Evolutionary conservation across 768 basidiomycete species (phyloP).

Genomic region (Boletus edulis): DNA sequence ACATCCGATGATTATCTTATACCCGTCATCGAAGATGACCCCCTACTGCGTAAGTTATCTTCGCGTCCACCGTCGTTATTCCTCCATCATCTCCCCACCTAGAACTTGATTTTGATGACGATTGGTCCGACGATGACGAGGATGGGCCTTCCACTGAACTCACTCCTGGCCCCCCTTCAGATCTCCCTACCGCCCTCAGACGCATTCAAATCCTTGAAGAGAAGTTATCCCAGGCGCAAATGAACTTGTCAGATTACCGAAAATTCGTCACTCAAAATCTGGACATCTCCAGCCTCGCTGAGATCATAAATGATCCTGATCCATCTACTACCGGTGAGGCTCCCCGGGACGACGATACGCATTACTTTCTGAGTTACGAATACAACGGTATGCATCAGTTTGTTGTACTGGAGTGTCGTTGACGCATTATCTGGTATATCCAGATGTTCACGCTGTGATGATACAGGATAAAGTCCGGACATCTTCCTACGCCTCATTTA

Average conservation of each 20-base stretch:
- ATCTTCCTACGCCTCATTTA: constrained; percentile 89
- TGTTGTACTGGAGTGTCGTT: background rate
- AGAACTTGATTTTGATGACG: constrained; percentile 67
- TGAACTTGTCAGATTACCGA: constrained; percentile 63
- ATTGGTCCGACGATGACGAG: constrained; percentile 66
- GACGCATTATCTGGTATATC: background rate
- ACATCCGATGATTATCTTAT: constrained; percentile 75
- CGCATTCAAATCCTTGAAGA: constrained; percentile 59
- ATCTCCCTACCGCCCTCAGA: constrained; percentile 35
- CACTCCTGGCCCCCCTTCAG: constrained; percentile 20
- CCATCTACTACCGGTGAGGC: constrained; percentile 21
- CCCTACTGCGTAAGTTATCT: constrained; percentile 71
- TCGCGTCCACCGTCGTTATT: background rate
- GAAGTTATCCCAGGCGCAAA: constrained; percentile 56
- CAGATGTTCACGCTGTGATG: constrained; percentile 96
- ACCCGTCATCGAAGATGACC: constrained; percentile 83
- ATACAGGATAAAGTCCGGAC: constrained; percentile 94
- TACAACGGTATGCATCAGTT: constrained; percentile 62
- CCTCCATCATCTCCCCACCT: background rate
- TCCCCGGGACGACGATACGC: constrained; percentile 80
- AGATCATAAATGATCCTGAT: constrained; percentile 39
- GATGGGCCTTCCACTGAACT: background rate
- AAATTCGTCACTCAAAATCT: constrained; percentile 53
- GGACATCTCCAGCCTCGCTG: constrained; percentile 43
- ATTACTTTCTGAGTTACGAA: constrained; percentile 91